Percentiles rank a stretch among this genome's conserved stretches.
Conservation (phyloP, 345 rosid genomes). For the Pseudoturritis turrita region DNA sequence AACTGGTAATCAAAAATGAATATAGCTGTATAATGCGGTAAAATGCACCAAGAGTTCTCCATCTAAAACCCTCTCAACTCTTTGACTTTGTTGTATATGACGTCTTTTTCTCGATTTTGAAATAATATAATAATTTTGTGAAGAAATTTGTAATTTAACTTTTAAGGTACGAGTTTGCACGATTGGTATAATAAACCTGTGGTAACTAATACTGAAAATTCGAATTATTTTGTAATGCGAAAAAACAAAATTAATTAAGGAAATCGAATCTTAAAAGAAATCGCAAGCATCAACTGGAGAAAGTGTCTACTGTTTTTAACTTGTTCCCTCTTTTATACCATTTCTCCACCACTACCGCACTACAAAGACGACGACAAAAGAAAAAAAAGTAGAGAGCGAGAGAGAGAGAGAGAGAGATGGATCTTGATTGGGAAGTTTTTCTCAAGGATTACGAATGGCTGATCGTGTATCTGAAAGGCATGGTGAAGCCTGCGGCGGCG, state of each 20-base stretch:
- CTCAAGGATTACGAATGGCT: conserved; percentile 54
- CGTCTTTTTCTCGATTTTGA: background rate
- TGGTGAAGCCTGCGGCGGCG: conserved; percentile 81
- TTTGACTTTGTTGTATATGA: background rate
- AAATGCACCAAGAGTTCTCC: background rate
- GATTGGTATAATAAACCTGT: background rate
- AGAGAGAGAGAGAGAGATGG: background rate
- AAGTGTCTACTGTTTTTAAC: background rate
- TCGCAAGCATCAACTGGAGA: background rate
- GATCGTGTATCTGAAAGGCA: conserved; percentile 51
- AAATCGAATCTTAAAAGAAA: background rate
- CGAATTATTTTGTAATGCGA: background rate
- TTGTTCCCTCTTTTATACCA: conserved; percentile 5
- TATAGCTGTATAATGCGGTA: background rate
- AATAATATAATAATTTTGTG: too few relatives aligned
- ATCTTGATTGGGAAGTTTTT: conserved; percentile 4
- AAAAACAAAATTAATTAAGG: background rate
- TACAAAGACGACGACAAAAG: conserved; percentile 14
- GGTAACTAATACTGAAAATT: too few relatives aligned
- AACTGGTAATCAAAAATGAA: background rate
- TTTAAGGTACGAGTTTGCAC: background rate
- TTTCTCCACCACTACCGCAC: conserved; percentile 5
- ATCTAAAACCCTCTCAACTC: conserved; percentile 5
- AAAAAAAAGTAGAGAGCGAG: background rate
- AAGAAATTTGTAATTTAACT: background rate